Conservation (phyloP, 2,329 filamentous ascomycete species). For the Alternaria longipes region DNA sequence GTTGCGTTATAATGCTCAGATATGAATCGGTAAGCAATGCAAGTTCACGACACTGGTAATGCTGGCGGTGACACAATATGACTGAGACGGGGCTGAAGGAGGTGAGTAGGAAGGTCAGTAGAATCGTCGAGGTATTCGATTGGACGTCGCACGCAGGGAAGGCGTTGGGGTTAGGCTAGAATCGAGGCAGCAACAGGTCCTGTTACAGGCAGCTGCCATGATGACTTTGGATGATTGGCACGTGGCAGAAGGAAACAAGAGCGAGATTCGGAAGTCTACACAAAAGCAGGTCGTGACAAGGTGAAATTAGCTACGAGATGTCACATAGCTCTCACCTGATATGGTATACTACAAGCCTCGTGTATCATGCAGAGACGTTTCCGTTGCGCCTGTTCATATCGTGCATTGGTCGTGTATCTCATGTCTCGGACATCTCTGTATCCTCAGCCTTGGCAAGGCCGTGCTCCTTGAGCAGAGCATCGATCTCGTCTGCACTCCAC, state of each 20-base stretch:
- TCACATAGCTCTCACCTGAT: conserved; percentile 39
- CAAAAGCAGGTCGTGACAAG: conserved; percentile 32
- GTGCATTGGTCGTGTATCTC: conserved; percentile 35
- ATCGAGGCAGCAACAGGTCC: conserved; percentile 2
- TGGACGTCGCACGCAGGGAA: background rate
- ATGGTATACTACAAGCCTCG: conserved; percentile 46
- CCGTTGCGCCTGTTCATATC: conserved; percentile 32
- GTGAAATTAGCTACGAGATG: conserved; percentile 38
- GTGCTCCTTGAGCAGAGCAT: conserved; percentile 91
- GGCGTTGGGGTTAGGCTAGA: background rate
- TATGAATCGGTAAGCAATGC: conserved; percentile 30
- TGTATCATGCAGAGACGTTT: conserved; percentile 39
- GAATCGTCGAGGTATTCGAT: background rate
- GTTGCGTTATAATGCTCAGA: conserved; percentile 27
- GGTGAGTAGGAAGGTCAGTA: conserved; percentile 5
- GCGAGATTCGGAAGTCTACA: background rate
- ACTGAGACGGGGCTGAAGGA: background rate
- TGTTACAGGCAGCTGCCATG: background rate
- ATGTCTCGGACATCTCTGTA: conserved; percentile 49
- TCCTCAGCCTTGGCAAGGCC: conserved; percentile 77
- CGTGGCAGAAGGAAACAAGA: background rate
- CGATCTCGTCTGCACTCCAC: conserved; percentile 97
- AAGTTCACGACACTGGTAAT: conserved; percentile 27
- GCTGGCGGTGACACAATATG: conserved; percentile 19
- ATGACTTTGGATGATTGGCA: background rate